These are phyloP conservation scores for Curvularia spicifera DNA, from an alignment of 2,329 filamentous ascomycete species.

Conservation along the genomic window DNA sequence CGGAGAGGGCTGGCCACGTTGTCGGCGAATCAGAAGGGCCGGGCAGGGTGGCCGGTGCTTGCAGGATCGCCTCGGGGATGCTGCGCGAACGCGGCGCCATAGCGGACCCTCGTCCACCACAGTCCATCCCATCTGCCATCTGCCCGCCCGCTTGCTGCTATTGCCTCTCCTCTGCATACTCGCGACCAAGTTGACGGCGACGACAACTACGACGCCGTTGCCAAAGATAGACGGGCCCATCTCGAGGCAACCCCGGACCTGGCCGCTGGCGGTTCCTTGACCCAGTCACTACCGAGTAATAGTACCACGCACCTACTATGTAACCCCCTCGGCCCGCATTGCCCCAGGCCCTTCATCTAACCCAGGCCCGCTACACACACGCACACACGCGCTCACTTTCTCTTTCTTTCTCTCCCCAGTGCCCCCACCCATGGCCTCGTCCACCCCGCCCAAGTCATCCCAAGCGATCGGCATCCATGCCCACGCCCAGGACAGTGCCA, in stretches of 20 bases:
- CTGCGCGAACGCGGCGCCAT: conserved; percentile 11
- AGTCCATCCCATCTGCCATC: too few relatives aligned
- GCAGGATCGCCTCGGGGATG: conserved; percentile 15
- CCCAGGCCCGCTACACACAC: neutral
- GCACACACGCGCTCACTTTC: neutral
- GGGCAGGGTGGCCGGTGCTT: neutral
- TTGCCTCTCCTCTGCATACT: neutral
- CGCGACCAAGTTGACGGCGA: neutral
- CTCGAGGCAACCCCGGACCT: neutral
- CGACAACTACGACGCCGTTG: neutral
- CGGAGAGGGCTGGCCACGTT: neutral
- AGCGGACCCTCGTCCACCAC: conserved; percentile 1
- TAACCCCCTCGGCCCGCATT: conserved; percentile 1
- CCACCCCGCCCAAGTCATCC: conserved; percentile 21
- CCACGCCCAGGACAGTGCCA: conserved; percentile 32
- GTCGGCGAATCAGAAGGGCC: conserved; percentile 8
- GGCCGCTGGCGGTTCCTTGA: neutral
- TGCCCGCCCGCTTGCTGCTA: neutral
- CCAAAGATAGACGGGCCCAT: neutral
- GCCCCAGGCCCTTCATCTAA: neutral
- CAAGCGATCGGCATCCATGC: conserved; percentile 24
- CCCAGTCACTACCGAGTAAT: neutral
- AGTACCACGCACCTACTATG: neutral
- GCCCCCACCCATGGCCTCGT: conserved; percentile 15
- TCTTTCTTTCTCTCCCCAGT: neutral